These are phyloP conservation scores for Fraxinus platypoda DNA, from an alignment of 305 asterid species.

Conservation along the genomic window DNA sequence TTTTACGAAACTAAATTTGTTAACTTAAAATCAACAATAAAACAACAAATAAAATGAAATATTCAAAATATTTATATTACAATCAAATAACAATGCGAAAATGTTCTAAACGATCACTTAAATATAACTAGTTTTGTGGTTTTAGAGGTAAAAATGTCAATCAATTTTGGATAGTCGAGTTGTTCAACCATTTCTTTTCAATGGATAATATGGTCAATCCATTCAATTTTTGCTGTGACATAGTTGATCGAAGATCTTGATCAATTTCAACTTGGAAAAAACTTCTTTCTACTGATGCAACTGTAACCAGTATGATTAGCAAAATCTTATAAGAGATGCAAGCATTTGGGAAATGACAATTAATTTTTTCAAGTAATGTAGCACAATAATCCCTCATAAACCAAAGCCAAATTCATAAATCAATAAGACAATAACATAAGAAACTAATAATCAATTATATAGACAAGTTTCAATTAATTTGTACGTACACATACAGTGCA, in stretches of 20 bases:
- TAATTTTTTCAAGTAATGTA: background rate
- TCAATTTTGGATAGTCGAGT: too few relatives aligned
- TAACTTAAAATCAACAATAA: background rate
- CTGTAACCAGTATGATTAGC: background rate
- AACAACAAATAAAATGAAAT: too few relatives aligned
- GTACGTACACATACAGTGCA: background rate
- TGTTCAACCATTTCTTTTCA: too few relatives aligned
- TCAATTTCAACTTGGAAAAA: background rate
- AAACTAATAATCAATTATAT: background rate
- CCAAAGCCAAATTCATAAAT: background rate
- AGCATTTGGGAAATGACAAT: background rate
- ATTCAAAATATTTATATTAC: too few relatives aligned
- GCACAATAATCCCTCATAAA: background rate
- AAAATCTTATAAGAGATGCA: background rate
- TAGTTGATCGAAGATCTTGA: background rate
- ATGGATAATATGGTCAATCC: too few relatives aligned
- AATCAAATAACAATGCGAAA: background rate
- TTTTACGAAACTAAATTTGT: background rate
- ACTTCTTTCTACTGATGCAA: background rate
- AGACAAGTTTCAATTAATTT: background rate
- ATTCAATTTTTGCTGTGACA: background rate
- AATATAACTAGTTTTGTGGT: background rate
- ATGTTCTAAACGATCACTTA: background rate
- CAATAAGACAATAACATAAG: background rate
- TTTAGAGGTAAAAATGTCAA: background rate